These are phyloP conservation scores for sorghum (Sorghum bicolor) DNA, from an alignment of 176 grass and related monocot genomes.

Conservation along the genomic window DNA sequence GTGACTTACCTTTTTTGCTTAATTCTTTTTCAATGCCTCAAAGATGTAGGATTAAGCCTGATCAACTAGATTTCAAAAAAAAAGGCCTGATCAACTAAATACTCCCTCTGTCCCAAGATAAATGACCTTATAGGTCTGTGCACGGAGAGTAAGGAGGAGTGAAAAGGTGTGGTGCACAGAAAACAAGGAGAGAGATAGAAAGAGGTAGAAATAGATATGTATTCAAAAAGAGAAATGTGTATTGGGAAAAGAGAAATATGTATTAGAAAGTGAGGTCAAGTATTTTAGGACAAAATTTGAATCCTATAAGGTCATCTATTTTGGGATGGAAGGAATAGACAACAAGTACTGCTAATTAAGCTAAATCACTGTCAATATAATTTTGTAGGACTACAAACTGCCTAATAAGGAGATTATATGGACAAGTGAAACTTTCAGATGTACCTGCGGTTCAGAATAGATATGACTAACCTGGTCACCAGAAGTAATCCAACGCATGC, in stretches of 20 bases:
- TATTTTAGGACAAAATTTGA: too few relatives aligned
- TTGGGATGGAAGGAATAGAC: not conserved
- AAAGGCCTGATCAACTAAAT: not conserved
- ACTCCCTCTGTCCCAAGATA: not conserved
- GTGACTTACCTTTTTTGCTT: not conserved
- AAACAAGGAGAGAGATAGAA: too few relatives aligned
- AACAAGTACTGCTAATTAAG: not conserved
- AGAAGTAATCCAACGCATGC: conserved; percentile 80
- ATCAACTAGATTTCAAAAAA: not conserved
- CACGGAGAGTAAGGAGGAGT: too few relatives aligned
- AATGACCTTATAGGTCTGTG: too few relatives aligned
- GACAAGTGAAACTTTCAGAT: not conserved
- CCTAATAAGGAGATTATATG: conserved; percentile 10
- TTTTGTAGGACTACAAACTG: conserved; percentile 2
- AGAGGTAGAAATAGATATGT: too few relatives aligned
- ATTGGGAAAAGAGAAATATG: too few relatives aligned
- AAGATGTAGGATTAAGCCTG: not conserved
- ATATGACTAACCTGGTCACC: conserved; percentile 59
- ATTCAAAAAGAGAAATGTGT: too few relatives aligned
- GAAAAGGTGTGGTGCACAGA: too few relatives aligned
- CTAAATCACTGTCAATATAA: not conserved
- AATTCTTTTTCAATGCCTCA: not conserved
- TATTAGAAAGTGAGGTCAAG: too few relatives aligned
- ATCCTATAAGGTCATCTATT: too few relatives aligned
- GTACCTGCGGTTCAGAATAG: conserved; percentile 9